phyloP scores from a whole-genome alignment of 2,329 filamentous ascomycete genomes.

The Hymenoscyphus scutula region DNA sequence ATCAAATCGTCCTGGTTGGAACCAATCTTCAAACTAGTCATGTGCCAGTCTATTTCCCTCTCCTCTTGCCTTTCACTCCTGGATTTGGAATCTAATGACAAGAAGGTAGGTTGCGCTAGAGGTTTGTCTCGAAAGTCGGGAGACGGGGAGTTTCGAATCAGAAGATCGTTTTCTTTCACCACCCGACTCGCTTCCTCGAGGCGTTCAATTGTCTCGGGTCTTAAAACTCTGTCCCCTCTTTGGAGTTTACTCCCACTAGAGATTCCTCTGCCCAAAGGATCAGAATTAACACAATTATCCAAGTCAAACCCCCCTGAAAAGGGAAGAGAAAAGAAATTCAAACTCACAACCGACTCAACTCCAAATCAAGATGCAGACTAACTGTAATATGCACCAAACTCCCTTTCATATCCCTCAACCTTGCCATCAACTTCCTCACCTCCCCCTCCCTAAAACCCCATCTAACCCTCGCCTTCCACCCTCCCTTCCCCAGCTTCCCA shows the following conservation, averaged over 20 bases:
- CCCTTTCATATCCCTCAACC: conserved; percentile 24
- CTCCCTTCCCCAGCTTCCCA: conserved; percentile 21
- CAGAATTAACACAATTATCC: not conserved
- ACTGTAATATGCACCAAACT: conserved; percentile 24
- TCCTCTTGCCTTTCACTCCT: not conserved
- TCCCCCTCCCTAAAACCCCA: conserved; percentile 26
- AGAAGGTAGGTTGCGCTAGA: not conserved
- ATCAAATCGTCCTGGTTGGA: no score
- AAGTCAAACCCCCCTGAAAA: not conserved
- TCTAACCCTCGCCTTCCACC: conserved; percentile 23
- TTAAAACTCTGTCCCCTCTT: conserved; percentile 10
- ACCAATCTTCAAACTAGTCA: no score
- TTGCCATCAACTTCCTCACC: conserved; percentile 23
- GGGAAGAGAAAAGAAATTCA: not conserved
- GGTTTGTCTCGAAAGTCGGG: not conserved
- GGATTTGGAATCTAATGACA: not conserved
- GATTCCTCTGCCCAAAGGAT: conserved; percentile 16
- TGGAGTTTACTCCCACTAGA: conserved; percentile 20
- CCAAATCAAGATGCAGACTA: conserved; percentile 26
- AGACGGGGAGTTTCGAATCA: not conserved
- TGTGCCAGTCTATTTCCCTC: no score
- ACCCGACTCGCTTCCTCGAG: conserved; percentile 16
- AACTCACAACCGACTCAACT: conserved; percentile 25
- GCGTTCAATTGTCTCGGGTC: conserved; percentile 18
- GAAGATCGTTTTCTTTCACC: conserved; percentile 10